phyloP scores from a whole-genome alignment of 2,329 filamentous ascomycete species.

The Beauveria varroae region DNA sequence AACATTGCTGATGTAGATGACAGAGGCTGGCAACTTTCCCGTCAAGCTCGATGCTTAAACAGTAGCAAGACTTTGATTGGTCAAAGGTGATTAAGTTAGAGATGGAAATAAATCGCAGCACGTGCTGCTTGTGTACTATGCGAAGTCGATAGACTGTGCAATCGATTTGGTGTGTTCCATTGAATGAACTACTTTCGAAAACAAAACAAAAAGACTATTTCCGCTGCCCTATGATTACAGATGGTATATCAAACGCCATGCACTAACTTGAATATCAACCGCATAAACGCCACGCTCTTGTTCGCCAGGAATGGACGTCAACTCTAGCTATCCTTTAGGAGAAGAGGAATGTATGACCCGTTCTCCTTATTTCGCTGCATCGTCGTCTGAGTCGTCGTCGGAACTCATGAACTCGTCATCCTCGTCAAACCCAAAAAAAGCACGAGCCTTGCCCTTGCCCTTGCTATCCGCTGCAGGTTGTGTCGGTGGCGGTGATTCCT shows the following conservation, averaged over 20 bases:
- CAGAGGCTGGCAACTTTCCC: slow-evolving; percentile 63
- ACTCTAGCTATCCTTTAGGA: background rate
- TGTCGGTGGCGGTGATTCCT: slow-evolving; percentile 42
- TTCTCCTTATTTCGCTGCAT: background rate
- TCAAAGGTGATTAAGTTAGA: slow-evolving; percentile 19
- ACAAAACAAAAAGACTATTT: background rate
- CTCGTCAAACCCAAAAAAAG: slow-evolving; percentile 73
- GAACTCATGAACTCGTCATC: slow-evolving; percentile 69
- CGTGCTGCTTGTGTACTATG: slow-evolving; percentile 31
- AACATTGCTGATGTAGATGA: slow-evolving; percentile 22
- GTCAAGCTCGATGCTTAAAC: slow-evolving; percentile 53
- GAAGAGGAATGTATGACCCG: background rate
- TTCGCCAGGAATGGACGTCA: background rate
- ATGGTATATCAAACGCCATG: background rate
- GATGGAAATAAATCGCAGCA: slow-evolving; percentile 20
- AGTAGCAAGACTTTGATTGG: slow-evolving; percentile 12
- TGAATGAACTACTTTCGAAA: background rate
- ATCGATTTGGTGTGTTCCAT: slow-evolving; percentile 10
- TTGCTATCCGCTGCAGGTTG: slow-evolving; percentile 31
- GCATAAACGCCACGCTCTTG: background rate
- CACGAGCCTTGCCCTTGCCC: slow-evolving; percentile 30
- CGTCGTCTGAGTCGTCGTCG: slow-evolving; percentile 48
- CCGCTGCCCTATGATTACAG: slow-evolving; percentile 3
- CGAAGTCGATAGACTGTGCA: slow-evolving; percentile 24
- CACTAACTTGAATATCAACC: no score